Base-by-base conservation (phyloP, 805 yeast species). In the Zygotorulaspora sp. region DNA sequence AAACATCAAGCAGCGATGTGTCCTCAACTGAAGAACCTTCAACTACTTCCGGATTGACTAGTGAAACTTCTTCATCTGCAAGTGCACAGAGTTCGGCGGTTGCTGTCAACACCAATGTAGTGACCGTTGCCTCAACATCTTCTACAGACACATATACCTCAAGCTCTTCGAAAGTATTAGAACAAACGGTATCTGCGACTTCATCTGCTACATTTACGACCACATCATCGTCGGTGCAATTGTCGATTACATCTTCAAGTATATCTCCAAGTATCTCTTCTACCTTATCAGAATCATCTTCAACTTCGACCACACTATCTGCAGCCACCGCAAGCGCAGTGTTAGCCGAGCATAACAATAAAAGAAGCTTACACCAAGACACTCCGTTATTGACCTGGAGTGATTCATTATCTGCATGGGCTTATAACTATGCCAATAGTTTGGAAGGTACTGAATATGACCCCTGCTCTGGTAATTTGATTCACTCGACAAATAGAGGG, bases 401-500 rank as follows among this genome's bases (percentile, higher is more conserved):
- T 40, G 52, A 66, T 17, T 54, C 56, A 2, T 56, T 73, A 34
- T 72, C 67, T 35, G 51, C 58, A 6, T 76, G 69, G 52, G 83
- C 84, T 40, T 66, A 59, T 50, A 53, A 60, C 30, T 77, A 74
- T 49, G 77, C 77, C 33, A 67, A 61, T 55, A 57, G 49, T 6
- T 33, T 63, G 16, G 35, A 33, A 1, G 68, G 68, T 23, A 67
- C 74, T 9, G 39, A 32, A 2, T 72, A 73, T 52, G 71, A 69
- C 32, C 79, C 84, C 55, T 70, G 78, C 57, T 74, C 79, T 6
- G 86, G 83, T 47, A 61, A 66, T 37, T 66, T 83, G 48, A 60
- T 70, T 12, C 90, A 83, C 62, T 78, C 87, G 14, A 67, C 71
- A 24, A 36, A 46, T 17, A 48, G 55, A 32, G 48, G 49, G 12